Percentiles rank a stretch among this genome's conserved stretches.
Evolutionary conservation across 371 early-diverging fungal genomes (phyloP).

Genomic region (Thermomucor indicae-seudaticae): DNA sequence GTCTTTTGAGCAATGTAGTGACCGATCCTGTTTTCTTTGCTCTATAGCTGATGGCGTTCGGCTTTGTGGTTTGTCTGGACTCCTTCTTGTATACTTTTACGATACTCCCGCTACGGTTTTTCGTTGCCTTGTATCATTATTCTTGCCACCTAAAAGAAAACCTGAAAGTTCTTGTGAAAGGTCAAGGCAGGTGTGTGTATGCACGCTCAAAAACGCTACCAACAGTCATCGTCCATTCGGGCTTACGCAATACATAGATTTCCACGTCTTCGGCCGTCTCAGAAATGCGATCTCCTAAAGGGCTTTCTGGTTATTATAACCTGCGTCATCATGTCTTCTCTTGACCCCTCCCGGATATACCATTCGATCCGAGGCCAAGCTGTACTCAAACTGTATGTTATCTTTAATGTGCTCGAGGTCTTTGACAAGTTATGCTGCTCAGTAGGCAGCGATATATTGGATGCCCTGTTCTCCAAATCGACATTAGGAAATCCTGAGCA

Average conservation of each 20-base stretch:
- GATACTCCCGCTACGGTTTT: slow-evolving; percentile 85
- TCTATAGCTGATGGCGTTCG: slow-evolving; percentile 76
- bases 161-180: slow-evolving; percentile 13
- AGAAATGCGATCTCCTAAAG: slow-evolving; percentile 84
- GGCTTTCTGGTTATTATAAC: slow-evolving; percentile 72
- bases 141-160: slow-evolving; percentile 12
- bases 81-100: slow-evolving; percentile 92
- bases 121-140: slow-evolving; percentile 58
- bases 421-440: slow-evolving; percentile 91
- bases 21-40: background rate
- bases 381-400: slow-evolving; percentile 93
- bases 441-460: slow-evolving; percentile 92
- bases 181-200: slow-evolving; percentile 23
- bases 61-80: slow-evolving; percentile 89
- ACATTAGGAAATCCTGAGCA: slow-evolving; percentile 42
- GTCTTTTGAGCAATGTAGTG: background rate
- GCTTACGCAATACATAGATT: slow-evolving; percentile 9
- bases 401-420: slow-evolving; percentile 94
- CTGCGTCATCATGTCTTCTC: slow-evolving; percentile 65
- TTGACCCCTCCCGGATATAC: slow-evolving; percentile 90
- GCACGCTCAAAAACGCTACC: too few relatives aligned
- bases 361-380: slow-evolving; percentile 95
- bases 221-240: too few relatives aligned
- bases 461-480: slow-evolving; percentile 80
- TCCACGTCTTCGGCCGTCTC: slow-evolving; percentile 64